A percentile compares a stretch with the other conserved stretches of the same genome.
phyloP scores from a whole-genome alignment of 139 green algal species.

The Nannochloris sp. region DNA sequence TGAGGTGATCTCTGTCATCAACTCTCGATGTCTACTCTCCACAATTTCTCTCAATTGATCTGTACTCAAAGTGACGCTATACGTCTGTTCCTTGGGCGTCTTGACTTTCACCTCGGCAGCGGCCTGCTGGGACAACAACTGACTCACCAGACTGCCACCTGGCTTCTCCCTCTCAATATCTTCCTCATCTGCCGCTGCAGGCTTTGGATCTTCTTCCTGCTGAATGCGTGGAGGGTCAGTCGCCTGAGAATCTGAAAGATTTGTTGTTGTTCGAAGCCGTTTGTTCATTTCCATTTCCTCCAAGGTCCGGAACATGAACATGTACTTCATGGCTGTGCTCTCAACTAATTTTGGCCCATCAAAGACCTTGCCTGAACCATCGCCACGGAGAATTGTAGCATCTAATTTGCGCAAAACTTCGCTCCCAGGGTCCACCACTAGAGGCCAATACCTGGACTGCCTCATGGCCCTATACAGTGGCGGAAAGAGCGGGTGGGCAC shows the following conservation, averaged over 20 bases:
- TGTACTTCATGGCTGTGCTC: constrained; percentile 18
- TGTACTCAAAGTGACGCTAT: background rate
- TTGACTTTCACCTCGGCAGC: background rate
- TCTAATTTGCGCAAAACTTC: constrained; percentile 7
- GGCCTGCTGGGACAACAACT: background rate
- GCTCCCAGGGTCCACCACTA: constrained; percentile 7
- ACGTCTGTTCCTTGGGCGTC: background rate
- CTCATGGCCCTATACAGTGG: constrained; percentile 19
- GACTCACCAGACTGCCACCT: too few relatives aligned
- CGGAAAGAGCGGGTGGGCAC: constrained; percentile 15
- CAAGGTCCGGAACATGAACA: constrained; percentile 15
- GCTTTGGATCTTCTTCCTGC: background rate
- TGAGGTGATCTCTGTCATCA: background rate
- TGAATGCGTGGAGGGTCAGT: background rate
- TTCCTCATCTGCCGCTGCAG: background rate
- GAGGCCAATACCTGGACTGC: constrained; percentile 17
- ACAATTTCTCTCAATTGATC: background rate
- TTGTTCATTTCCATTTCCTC: constrained; percentile 18
- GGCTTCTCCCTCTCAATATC: too few relatives aligned
- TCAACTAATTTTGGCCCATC: constrained; percentile 2
- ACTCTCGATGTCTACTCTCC: background rate
- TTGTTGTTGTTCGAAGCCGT: constrained; percentile 4
- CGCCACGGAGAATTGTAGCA: too few relatives aligned
- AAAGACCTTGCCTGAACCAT: background rate
- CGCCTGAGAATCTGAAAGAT: background rate